Evolutionary conservation across 2,329 filamentous ascomycete species (phyloP).

Genomic region (Chaetomium globosum): DNA sequence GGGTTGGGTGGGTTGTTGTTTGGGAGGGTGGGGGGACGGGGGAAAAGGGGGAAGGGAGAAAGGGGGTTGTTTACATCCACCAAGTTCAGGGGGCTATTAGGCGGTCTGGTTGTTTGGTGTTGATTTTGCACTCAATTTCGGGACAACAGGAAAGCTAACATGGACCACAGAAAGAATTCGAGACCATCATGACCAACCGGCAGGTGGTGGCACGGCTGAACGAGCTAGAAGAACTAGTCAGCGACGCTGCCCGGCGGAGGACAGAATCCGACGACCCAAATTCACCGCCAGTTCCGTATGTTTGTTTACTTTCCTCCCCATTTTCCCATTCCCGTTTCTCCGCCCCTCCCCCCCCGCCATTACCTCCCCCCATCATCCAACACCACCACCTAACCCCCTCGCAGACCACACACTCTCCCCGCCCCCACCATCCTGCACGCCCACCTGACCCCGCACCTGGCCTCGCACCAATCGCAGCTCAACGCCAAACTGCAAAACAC

Average conservation of each 20-base stretch:
- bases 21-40: not conserved
- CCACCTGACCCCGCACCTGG: conserved; percentile 57
- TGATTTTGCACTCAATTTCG: not conserved
- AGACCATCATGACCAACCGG: conserved; percentile 54
- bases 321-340: too few species aligned
- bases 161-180: conserved; percentile 56
- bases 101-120: not conserved
- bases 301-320: conserved; percentile 20
- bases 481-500: conserved; percentile 60
- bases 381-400: not conserved
- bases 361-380: conserved; percentile 5
- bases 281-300: conserved; percentile 51
- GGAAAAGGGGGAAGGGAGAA: not conserved
- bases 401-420: conserved; percentile 59
- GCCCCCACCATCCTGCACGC: conserved; percentile 56
- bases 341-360: not conserved
- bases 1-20: not conserved
- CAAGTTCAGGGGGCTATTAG: not conserved
- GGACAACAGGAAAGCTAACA: not conserved
- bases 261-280: conserved; percentile 38
- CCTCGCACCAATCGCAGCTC: conserved; percentile 57
- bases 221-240: conserved; percentile 59
- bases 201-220: conserved; percentile 61
- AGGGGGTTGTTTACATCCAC: not conserved
- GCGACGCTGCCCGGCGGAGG: conserved; percentile 51